Percentiles rank a stretch among this genome's conserved stretches.
Conservation (phyloP, 2,329 filamentous ascomycete genomes). For the Apiospora pterosperma region DNA sequence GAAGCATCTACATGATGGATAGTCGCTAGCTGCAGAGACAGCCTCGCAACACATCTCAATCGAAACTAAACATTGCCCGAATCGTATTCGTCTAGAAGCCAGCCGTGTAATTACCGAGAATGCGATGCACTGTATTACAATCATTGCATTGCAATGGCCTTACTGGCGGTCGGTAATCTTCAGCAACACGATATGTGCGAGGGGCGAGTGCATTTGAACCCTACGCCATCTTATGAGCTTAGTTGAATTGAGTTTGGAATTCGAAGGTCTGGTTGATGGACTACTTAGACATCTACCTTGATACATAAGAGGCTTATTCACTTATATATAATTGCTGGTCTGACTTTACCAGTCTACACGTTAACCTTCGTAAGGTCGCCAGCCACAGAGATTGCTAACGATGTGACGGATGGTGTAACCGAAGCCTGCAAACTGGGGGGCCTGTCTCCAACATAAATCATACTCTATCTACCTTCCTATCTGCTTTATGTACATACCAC, state of each 20-base stretch:
- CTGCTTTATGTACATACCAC: background rate
- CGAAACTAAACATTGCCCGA: background rate
- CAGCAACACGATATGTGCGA: background rate
- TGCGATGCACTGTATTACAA: background rate
- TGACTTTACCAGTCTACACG: background rate
- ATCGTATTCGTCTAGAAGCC: background rate
- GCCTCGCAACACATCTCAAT: background rate
- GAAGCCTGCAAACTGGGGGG: background rate
- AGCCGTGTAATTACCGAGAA: too few relatives aligned
- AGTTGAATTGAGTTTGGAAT: background rate
- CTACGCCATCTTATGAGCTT: background rate
- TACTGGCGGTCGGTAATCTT: background rate
- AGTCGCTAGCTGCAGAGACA: background rate
- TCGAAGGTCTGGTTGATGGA: background rate
- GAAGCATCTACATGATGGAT: background rate
- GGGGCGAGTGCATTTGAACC: background rate
- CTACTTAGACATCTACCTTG: background rate
- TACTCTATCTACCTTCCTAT: background rate
- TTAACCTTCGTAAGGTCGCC: background rate
- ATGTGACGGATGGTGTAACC: background rate
- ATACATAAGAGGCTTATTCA: background rate
- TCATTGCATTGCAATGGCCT: background rate
- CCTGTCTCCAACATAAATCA: background rate
- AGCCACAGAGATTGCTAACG: background rate
- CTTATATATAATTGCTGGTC: background rate